Percentiles rank a stretch among this genome's conserved stretches.
phyloP scores from a whole-genome alignment of 352 stramenopile genomes.

The Blastocystis sp. region DNA sequence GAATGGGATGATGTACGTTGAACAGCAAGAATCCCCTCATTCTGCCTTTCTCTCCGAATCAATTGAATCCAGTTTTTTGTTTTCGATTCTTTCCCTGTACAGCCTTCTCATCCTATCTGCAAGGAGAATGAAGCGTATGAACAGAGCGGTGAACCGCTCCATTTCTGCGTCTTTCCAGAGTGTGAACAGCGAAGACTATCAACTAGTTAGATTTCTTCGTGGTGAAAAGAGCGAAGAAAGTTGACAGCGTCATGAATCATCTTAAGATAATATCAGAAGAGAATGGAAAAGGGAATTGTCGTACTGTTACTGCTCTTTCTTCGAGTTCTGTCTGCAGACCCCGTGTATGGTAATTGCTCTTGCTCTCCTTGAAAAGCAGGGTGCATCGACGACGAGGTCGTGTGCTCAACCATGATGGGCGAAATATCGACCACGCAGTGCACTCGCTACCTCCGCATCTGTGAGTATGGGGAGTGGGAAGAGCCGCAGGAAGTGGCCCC shows the following conservation, averaged over 20 bases:
- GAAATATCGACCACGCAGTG: conserved; percentile 52
- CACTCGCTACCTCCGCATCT: conserved; percentile 61
- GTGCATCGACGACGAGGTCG: conserved; percentile 56
- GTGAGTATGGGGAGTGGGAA: conserved; percentile 49
- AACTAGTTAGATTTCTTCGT: conserved; percentile 38
- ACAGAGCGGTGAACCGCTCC: not conserved
- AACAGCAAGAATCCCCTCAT: too few relatives aligned
- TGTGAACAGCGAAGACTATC: not conserved
- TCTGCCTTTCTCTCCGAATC: too few relatives aligned
- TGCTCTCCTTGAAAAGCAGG: not conserved
- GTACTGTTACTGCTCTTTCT: conserved; percentile 10
- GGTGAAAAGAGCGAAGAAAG: conserved; percentile 33
- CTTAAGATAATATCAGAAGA: conserved; percentile 54
- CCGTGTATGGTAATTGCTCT: conserved; percentile 11
- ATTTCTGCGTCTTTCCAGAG: not conserved
- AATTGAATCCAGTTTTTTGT: too few relatives aligned
- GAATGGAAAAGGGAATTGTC: conserved; percentile 46
- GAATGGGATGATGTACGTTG: too few relatives aligned
- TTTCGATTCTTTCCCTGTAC: too few relatives aligned
- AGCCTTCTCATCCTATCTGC: too few relatives aligned
- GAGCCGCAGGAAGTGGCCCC: conserved; percentile 48
- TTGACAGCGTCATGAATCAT: conserved; percentile 48
- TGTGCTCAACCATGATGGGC: conserved; percentile 43
- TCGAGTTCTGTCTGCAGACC: conserved; percentile 22
- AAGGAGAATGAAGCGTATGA: too few relatives aligned